These are phyloP conservation scores for Lignosus rhinocerotis DNA, from an alignment of 1,284 basidiomycete genomes.

Conservation along the genomic window DNA sequence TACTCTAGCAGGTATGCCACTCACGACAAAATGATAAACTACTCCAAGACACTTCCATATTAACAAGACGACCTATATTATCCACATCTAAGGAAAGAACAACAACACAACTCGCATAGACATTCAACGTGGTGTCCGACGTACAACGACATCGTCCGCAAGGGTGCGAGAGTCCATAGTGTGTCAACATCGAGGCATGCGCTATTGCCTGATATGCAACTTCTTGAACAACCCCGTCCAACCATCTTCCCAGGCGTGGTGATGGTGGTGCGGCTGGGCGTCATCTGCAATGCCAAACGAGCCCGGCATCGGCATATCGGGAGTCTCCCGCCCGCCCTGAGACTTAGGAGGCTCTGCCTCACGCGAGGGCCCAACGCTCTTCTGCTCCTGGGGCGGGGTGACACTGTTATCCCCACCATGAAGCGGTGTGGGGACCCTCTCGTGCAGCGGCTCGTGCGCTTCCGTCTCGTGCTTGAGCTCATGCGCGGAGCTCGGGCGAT, in stretches of 20 bases:
- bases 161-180: neutral
- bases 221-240: conserved; percentile 26
- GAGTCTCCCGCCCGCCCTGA: conserved; percentile 31
- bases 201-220: conserved; percentile 25
- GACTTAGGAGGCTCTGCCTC: neutral
- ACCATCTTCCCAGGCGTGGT: conserved; percentile 22
- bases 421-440: conserved; percentile 23
- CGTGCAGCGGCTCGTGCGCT: conserved; percentile 25
- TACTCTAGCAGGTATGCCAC: too few relatives aligned
- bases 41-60: too few relatives aligned
- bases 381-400: conserved; percentile 1
- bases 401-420: conserved; percentile 12
- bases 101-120: neutral
- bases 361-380: conserved; percentile 1
- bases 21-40: too few relatives aligned
- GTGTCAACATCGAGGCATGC: neutral
- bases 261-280: conserved; percentile 17
- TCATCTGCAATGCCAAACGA: conserved; percentile 39
- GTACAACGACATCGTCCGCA: neutral
- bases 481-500: conserved; percentile 19
- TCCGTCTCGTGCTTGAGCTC: conserved; percentile 27
- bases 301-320: conserved; percentile 48
- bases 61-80: neutral
- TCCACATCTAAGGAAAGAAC: neutral
- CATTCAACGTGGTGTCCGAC: too few relatives aligned